These are phyloP conservation scores for Sclerotinia minor DNA, from an alignment of 2,329 filamentous ascomycete genomes.

Conservation along the genomic window DNA sequence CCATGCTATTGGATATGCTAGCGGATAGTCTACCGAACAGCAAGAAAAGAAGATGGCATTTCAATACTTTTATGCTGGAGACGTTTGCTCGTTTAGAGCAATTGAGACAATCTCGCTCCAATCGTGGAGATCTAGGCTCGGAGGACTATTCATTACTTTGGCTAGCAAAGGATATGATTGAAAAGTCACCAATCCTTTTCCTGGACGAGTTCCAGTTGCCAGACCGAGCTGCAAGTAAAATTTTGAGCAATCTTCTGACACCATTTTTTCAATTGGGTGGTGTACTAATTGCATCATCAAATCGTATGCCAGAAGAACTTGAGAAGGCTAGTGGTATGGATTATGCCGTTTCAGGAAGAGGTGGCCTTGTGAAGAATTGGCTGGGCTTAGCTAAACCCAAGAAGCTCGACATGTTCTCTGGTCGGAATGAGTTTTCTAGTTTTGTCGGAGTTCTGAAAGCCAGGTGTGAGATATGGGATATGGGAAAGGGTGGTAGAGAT, in stretches of 20 bases:
- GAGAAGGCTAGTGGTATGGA: constrained; percentile 72
- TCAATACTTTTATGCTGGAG: constrained; percentile 84
- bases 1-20: constrained; percentile 82
- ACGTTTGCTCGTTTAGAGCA: constrained; percentile 70
- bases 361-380: constrained; percentile 52
- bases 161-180: constrained; percentile 73
- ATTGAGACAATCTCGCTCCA: constrained; percentile 48
- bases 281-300: constrained; percentile 77
- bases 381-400: constrained; percentile 47
- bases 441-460: constrained; percentile 77
- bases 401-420: constrained; percentile 47
- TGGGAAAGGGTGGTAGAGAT: constrained; percentile 68
- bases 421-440: constrained; percentile 70
- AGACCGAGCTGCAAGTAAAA: constrained; percentile 74
- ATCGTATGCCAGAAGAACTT: constrained; percentile 80
- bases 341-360: constrained; percentile 56
- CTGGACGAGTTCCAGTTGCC: constrained; percentile 83
- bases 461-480: constrained; percentile 81
- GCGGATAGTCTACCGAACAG: constrained; percentile 72
- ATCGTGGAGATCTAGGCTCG: constrained; percentile 22
- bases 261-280: constrained; percentile 80
- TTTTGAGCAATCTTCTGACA: constrained; percentile 75
- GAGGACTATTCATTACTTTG: constrained; percentile 53
- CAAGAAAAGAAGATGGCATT: constrained; percentile 76
- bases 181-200: constrained; percentile 74